phyloP scores from a whole-genome alignment of 441 rosid genomes.

The Syzygium syzygioides region DNA sequence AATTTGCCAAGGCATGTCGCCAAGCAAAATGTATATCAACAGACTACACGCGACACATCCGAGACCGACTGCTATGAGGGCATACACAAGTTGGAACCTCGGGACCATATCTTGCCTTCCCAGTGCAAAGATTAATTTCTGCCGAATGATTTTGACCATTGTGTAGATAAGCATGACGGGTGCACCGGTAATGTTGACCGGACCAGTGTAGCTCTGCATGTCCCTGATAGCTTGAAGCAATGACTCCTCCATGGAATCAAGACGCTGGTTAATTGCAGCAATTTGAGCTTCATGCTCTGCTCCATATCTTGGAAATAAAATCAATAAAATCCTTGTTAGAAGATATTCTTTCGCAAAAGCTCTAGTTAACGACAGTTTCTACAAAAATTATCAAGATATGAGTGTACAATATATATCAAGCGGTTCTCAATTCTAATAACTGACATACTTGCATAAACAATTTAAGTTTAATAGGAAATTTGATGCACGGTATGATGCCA shows the following conservation, averaged over 20 bases:
- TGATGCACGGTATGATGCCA: not conserved
- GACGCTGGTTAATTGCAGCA: not conserved
- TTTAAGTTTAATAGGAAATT: not conserved
- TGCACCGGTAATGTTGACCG: fast-evolving
- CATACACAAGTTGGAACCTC: not conserved
- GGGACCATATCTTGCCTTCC: not conserved
- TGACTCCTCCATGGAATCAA: not conserved
- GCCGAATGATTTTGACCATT: fast-evolving
- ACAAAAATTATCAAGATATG: not conserved
- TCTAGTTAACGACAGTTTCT: not conserved
- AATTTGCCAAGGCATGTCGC: not conserved
- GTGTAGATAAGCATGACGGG: not conserved
- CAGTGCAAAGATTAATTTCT: not conserved
- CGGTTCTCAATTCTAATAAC: too few relatives aligned
- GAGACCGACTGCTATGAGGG: fast-evolving
- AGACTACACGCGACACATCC: not conserved
- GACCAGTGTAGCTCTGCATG: not conserved
- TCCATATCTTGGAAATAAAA: not conserved
- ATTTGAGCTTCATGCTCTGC: not conserved
- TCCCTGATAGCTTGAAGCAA: not conserved
- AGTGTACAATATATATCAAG: too few relatives aligned
- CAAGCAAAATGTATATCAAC: not conserved
- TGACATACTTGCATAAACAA: too few relatives aligned
- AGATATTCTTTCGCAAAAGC: not conserved
- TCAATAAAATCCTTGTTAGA: not conserved